Conservation (phyloP, 2,329 filamentous ascomycete genomes). For the Claviceps africana region DNA sequence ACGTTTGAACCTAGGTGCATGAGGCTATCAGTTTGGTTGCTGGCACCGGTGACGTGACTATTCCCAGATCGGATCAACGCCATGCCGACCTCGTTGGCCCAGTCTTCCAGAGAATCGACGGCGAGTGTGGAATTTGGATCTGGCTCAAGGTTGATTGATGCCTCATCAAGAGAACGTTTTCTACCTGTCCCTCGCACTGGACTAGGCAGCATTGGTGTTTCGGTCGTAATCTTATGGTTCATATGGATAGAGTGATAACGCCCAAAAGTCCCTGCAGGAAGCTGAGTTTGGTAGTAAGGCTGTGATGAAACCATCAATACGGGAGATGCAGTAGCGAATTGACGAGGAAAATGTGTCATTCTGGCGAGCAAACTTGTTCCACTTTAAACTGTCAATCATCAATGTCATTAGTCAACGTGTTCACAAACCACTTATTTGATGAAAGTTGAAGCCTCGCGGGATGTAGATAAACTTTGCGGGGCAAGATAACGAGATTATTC, state of each 20-base stretch:
- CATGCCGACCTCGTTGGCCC: conserved; percentile 60
- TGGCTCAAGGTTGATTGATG: conserved; percentile 51
- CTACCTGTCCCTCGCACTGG: conserved; percentile 32
- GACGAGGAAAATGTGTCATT: conserved; percentile 32
- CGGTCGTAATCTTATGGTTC: conserved; percentile 12
- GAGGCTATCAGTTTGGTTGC: conserved; percentile 60
- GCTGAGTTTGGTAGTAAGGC: conserved; percentile 19
- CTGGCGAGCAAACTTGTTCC: conserved; percentile 5
- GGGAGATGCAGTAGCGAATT: conserved; percentile 29
- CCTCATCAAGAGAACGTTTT: conserved; percentile 66
- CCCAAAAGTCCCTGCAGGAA: conserved; percentile 18
- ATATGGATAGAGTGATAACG: conserved; percentile 12
- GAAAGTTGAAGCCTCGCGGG: not conserved
- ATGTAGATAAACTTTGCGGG: not conserved
- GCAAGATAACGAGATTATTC: not conserved
- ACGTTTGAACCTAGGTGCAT: conserved; percentile 49
- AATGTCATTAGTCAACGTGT: conserved; percentile 18
- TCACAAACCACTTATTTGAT: conserved; percentile 15
- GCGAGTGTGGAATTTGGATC: conserved; percentile 30
- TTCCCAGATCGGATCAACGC: conserved; percentile 51
- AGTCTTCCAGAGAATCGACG: conserved; percentile 45
- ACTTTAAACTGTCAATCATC: conserved; percentile 10
- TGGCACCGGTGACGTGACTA: conserved; percentile 41
- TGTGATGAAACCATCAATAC: conserved; percentile 27
- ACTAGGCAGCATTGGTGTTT: conserved; percentile 15